Percentiles rank a stretch among this genome's conserved stretches.
These are phyloP conservation scores for Alternaria sp. DNA, from an alignment of 2,329 filamentous ascomycete species.

Conservation along the genomic window DNA sequence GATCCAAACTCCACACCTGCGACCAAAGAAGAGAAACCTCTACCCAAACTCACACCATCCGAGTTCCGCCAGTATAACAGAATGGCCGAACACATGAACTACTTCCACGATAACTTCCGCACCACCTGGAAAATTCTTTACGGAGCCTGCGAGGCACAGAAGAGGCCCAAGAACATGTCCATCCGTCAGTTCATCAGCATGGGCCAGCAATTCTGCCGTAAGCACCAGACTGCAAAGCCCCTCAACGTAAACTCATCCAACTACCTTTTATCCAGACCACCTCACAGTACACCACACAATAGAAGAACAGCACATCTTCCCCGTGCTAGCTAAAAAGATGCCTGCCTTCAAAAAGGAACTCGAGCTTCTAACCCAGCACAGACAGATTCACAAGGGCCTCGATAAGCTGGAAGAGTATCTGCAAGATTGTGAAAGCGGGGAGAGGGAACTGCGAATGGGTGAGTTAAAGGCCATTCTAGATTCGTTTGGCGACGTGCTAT, in stretches of 20 bases:
- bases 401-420: conserved; percentile 74
- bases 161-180: conserved; percentile 70
- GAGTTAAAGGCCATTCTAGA: conserved; percentile 78
- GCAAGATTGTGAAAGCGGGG: conserved; percentile 66
- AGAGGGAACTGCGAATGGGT: conserved; percentile 64
- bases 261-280: conserved; percentile 47
- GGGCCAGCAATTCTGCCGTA: conserved; percentile 71
- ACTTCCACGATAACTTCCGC: conserved; percentile 59
- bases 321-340: conserved; percentile 78
- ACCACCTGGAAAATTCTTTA: conserved; percentile 74
- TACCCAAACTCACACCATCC: conserved; percentile 69
- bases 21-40: conserved; percentile 43
- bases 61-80: conserved; percentile 76
- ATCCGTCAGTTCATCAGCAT: conserved; percentile 72
- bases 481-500: conserved; percentile 77
- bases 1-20: conserved; percentile 2
- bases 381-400: conserved; percentile 78
- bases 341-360: conserved; percentile 74
- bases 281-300: conserved; percentile 82
- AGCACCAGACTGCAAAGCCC: background rate
- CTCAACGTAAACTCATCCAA: background rate
- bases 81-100: conserved; percentile 78
- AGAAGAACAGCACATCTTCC: conserved; percentile 84
- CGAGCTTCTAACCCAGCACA: conserved; percentile 76
- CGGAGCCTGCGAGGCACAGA: conserved; percentile 66